These are phyloP conservation scores for Spinacia oleracea DNA, from an alignment of 179 eudicot genomes.

Conservation along the genomic window DNA sequence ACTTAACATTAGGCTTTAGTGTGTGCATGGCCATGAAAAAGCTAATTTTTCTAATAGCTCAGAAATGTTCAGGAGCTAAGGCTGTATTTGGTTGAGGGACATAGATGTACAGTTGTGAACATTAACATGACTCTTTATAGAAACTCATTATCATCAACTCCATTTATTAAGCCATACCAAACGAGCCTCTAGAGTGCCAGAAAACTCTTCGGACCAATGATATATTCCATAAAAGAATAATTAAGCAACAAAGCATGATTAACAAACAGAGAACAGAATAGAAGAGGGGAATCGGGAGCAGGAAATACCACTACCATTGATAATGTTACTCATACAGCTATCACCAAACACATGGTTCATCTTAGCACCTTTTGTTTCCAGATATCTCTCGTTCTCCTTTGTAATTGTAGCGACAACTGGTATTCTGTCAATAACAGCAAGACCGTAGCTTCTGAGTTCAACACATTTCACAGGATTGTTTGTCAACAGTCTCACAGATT, in stretches of 20 bases:
- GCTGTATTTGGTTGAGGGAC: not conserved
- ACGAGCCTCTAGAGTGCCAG: not conserved
- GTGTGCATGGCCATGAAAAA: no score
- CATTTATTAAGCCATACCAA: not conserved
- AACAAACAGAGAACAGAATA: not conserved
- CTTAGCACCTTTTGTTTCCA: slow-evolving; percentile 72
- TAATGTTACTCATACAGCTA: not conserved
- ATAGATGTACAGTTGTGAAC: not conserved
- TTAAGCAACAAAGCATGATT: not conserved
- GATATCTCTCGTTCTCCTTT: slow-evolving; percentile 65
- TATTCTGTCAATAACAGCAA: slow-evolving; percentile 62
- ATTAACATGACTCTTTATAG: not conserved
- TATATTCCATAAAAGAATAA: not conserved
- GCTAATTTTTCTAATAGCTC: not conserved
- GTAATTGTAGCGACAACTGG: slow-evolving; percentile 75
- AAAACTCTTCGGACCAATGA: not conserved
- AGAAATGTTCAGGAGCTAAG: no score
- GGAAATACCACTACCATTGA: not conserved
- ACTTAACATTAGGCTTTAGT: no score
- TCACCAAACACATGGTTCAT: slow-evolving; percentile 70
- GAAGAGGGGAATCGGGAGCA: not conserved
- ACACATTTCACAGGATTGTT: slow-evolving; percentile 80
- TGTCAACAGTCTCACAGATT: slow-evolving; percentile 83
- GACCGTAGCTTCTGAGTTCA: slow-evolving; percentile 79
- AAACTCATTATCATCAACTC: not conserved